phyloP scores from a whole-genome alignment of 352 stramenopile species.

The Bremia lactucae region DNA sequence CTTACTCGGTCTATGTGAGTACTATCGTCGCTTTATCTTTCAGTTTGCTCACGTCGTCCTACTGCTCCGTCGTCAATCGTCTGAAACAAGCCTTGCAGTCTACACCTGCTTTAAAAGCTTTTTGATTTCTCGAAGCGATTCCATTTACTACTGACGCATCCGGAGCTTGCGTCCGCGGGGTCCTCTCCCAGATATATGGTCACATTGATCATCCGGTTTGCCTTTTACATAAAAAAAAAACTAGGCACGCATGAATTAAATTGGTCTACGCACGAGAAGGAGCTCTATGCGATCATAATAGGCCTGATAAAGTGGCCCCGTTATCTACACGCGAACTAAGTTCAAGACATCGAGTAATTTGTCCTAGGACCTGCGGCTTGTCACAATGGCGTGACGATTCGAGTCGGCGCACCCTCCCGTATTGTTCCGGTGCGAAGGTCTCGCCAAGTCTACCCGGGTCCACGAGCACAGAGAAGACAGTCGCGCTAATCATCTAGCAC shows the following conservation, averaged over 20 bases:
- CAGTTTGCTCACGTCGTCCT: neutral
- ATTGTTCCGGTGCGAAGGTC: no score
- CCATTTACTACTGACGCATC: neutral
- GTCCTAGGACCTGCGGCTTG: no score
- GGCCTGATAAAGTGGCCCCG: neutral
- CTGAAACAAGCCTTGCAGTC: neutral
- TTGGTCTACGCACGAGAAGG: neutral
- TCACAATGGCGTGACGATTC: no score
- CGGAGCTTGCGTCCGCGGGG: neutral
- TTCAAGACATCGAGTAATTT: no score
- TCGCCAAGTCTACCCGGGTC: no score
- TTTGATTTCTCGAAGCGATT: neutral
- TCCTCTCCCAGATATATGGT: neutral
- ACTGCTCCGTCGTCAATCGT: neutral
- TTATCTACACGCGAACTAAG: neutral
- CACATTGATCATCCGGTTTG: neutral
- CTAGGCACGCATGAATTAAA: neutral
- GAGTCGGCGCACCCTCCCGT: no score
- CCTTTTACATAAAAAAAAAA: neutral
- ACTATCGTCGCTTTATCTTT: conserved; percentile 13
- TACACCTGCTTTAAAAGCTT: neutral
- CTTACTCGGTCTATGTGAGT: no score
- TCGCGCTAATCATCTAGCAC: no score
- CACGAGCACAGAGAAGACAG: no score
- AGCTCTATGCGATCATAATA: neutral